Evolutionary conservation across 495 filamentous ascomycete genomes (phyloP), one percentile per base, ranked within the genome.

Genomic region (Gamarada debralockiae): DNA sequence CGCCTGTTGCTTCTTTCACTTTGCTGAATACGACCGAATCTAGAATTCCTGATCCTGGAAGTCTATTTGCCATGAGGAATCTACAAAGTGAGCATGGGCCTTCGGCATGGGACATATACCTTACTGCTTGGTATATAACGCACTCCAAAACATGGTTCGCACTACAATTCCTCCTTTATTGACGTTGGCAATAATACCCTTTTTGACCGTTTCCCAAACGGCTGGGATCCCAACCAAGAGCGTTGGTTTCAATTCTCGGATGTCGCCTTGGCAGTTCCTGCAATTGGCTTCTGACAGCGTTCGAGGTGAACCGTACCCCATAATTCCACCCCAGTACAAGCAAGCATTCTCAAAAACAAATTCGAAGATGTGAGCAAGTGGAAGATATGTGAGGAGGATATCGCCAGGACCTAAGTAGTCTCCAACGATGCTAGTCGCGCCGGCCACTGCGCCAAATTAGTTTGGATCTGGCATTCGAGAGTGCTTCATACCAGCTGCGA

Each of bases 151-250:
- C 63, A 97, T 69, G 46, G 84, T 86, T 66, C 80, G 84, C 10
- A 84, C 77, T 8, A 96, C 42, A 22, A 81, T 71, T 60, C 79
- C 83, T 46, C 81, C 81, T 58, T 83, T 80, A 68, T 86, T 80
- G 46, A 97, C 81, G 70, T 93, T 91, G 64, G 78, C 75, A 55
- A 93, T 74, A 53, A 98, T 89, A 59, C 92, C 93, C 70, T 98
- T 98, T 82, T 96, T 96, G 55, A 98, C 90, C 0, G 87, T 85
- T 71, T 98, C 93, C 87, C 90, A 98, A 9, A 98, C 93, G 27
- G 92, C 90, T 4, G 93, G 93, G n/a, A 98, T 92, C 61, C 93
- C 93, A 33, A 96, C 90, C 36, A 98, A 73, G 53, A 98, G 80
- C 8, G 87, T 91, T 13, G 93, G 93, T 62, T 83, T 84, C 69